Percentiles rank a stretch among this genome's conserved stretches.
Evolutionary conservation across 129 eudicot species (phyloP).

Genomic region (Flaveria ramosissima): DNA sequence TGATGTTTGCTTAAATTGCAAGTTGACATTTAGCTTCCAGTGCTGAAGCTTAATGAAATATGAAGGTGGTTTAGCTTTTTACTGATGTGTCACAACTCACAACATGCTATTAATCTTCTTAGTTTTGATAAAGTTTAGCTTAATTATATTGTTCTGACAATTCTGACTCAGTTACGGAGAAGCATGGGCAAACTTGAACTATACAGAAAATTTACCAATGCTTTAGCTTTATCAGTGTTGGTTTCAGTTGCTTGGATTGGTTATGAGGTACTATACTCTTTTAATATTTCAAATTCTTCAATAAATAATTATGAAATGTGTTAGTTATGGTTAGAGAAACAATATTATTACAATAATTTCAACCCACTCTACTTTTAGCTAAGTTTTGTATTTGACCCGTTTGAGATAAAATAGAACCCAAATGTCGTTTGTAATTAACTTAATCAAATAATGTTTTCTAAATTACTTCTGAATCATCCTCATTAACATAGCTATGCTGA

Average conservation of each 20-base stretch:
- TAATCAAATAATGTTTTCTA: conserved; percentile 7
- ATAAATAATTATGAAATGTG: neutral
- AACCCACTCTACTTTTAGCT: neutral
- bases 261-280: conserved; percentile 64
- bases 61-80: conserved; percentile 12
- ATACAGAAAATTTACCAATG: conserved; percentile 79
- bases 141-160: conserved; percentile 20
- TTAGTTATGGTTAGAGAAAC: neutral
- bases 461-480: neutral
- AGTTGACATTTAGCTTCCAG: neutral
- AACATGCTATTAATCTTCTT: conserved; percentile 3
- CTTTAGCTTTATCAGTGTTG: conserved; percentile 77
- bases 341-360: neutral
- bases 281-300: neutral
- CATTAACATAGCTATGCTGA: neutral
- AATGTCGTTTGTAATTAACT: neutral
- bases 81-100: conserved; percentile 19
- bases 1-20: conserved; percentile 14
- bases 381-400: neutral
- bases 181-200: conserved; percentile 90
- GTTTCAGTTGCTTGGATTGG: conserved; percentile 97
- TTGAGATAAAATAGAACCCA: neutral
- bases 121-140: conserved; percentile 17
- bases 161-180: conserved; percentile 58
- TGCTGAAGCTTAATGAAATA: conserved; percentile 10